Percentiles rank a stretch among this genome's conserved stretches.
Conservation (phyloP, 805 yeast species). For the Helenozyma baotianmanensis region DNA sequence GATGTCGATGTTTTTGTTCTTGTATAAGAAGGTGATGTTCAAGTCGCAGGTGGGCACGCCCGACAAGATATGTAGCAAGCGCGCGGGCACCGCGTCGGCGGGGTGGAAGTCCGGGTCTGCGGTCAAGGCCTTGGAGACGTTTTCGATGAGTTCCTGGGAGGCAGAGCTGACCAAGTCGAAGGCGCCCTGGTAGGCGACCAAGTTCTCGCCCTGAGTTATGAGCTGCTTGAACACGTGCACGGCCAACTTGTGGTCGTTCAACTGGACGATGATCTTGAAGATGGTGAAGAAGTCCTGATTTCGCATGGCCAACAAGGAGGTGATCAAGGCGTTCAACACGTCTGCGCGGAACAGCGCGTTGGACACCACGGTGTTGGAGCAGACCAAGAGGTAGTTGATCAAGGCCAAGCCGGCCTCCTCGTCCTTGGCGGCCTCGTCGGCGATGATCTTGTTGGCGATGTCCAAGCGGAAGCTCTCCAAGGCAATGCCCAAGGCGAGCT, state of each 20-base stretch:
- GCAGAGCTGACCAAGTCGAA: conserved; percentile 92
- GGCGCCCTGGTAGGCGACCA: conserved; percentile 86
- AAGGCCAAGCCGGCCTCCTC: conserved; percentile 54
- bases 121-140: conserved; percentile 40
- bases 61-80: conserved; percentile 65
- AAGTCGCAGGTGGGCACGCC: conserved; percentile 95
- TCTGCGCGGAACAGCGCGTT: conserved; percentile 13
- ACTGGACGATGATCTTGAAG: conserved; percentile 81
- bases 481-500: conserved; percentile 85
- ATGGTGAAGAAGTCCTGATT: conserved; percentile 78
- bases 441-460: conserved; percentile 59
- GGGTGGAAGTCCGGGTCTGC: conserved; percentile 24
- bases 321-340: conserved; percentile 49
- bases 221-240: conserved; percentile 61
- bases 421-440: conserved; percentile 30
- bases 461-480: conserved; percentile 86
- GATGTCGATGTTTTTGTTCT: conserved; percentile 83
- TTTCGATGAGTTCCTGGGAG: conserved; percentile 77
- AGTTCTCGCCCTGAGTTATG: conserved; percentile 43
- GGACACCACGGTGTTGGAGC: conserved; percentile 53
- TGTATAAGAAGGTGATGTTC: conserved; percentile 80
- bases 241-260: conserved; percentile 74
- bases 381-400: conserved; percentile 70
- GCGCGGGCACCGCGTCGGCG: conserved; percentile 25
- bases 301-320: conserved; percentile 50